Evolutionary conservation across 257 asterid genomes (phyloP).

Genomic region (Fraxinus quadrangulata): DNA sequence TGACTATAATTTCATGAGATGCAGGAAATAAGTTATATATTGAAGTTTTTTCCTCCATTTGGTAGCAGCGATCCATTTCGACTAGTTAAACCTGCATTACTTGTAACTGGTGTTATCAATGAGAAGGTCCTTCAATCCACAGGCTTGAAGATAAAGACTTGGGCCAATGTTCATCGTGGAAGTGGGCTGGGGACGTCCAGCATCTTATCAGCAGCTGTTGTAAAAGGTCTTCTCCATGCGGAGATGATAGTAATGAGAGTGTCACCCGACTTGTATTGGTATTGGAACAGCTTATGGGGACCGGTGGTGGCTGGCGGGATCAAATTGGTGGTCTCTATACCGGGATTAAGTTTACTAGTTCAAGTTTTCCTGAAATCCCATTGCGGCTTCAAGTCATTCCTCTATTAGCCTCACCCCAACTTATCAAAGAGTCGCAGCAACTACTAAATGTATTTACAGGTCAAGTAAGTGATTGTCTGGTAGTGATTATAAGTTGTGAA

Average conservation of each 20-base stretch:
- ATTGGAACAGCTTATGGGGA: slow-evolving; percentile 92
- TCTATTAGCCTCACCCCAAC: slow-evolving; percentile 67
- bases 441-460: slow-evolving; percentile 54
- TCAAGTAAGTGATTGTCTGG: slow-evolving; percentile 41
- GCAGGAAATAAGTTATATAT: slow-evolving; percentile 57
- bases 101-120: slow-evolving; percentile 59
- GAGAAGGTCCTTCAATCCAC: slow-evolving; percentile 44
- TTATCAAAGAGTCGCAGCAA: slow-evolving; percentile 62
- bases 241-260: slow-evolving; percentile 79
- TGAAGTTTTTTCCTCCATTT: slow-evolving; percentile 51
- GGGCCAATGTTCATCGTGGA: slow-evolving; percentile 98
- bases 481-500: no score
- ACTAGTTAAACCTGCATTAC: slow-evolving; percentile 86
- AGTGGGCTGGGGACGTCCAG: slow-evolving; percentile 71
- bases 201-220: slow-evolving; percentile 49
- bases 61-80: slow-evolving; percentile 77
- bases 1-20: slow-evolving; percentile 66
- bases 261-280: slow-evolving; percentile 86
- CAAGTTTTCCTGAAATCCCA: slow-evolving; percentile 86
- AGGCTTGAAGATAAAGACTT: slow-evolving; percentile 79
- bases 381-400: slow-evolving; percentile 81
- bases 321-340: slow-evolving; percentile 96
- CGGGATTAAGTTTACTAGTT: slow-evolving; percentile 70
- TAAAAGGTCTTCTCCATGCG: slow-evolving; percentile 80
- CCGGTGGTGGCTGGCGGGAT: slow-evolving; percentile 99